phyloP scores from a whole-genome alignment of 805 yeast species.

The Ogataea paradorogensis region DNA sequence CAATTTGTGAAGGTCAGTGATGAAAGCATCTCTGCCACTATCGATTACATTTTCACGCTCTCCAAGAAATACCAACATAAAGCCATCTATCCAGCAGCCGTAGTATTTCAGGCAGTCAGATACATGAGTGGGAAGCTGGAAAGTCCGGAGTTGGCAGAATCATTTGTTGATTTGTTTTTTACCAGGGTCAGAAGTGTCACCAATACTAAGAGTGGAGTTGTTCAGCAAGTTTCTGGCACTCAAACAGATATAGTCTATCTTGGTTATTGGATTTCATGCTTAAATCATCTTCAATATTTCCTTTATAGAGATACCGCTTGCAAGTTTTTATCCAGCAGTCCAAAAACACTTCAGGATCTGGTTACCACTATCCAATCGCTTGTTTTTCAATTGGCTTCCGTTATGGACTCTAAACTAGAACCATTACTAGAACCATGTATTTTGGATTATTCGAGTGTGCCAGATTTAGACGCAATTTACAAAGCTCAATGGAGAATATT shows the following conservation, averaged over 20 bases:
- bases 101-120: conserved; percentile 66
- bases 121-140: conserved; percentile 59
- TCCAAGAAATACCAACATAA: conserved; percentile 46
- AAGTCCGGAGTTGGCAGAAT: conserved; percentile 54
- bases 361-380: conserved; percentile 55
- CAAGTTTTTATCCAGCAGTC: conserved; percentile 50
- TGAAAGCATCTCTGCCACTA: conserved; percentile 46
- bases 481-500: conserved; percentile 63
- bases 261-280: conserved; percentile 86
- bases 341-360: conserved; percentile 58
- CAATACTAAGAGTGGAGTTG: conserved; percentile 58
- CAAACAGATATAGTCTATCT: conserved; percentile 61
- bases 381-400: conserved; percentile 61
- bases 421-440: conserved; percentile 61
- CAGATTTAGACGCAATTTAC: conserved; percentile 75
- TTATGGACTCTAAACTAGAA: conserved; percentile 59
- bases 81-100: conserved; percentile 62
- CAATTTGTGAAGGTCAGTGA: conserved; percentile 64
- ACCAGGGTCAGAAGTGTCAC: conserved; percentile 60
- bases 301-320: conserved; percentile 59
- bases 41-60: conserved; percentile 46
- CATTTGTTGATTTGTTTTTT: conserved; percentile 56
- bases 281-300: conserved; percentile 76
- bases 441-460: conserved; percentile 75
- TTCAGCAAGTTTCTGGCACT: conserved; percentile 24